Percentiles rank a stretch among this genome's conserved stretches.
Evolutionary conservation across 768 basidiomycete genomes (phyloP).

Genomic region (Lentinula raphanica): DNA sequence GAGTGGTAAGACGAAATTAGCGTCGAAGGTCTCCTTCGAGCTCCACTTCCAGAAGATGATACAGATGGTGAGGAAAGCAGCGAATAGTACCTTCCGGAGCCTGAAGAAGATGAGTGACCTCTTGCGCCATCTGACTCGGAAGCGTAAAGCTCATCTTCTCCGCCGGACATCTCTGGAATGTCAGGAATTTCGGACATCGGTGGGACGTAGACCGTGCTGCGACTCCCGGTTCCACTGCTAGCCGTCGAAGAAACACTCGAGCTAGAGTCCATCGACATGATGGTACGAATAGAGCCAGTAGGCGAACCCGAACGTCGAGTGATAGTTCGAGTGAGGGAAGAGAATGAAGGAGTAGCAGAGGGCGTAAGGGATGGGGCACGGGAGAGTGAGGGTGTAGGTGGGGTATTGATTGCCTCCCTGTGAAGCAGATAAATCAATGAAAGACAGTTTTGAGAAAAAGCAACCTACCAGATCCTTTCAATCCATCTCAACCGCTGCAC

Average conservation of each 20-base stretch:
- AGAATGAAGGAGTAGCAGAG: conserved; percentile 39
- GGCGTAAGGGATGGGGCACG: conserved; percentile 37
- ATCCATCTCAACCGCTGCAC: conserved; percentile 89
- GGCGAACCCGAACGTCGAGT: conserved; percentile 33
- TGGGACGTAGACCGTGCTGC: conserved; percentile 74
- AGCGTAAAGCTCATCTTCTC: conserved; percentile 35
- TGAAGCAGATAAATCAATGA: conserved; percentile 1
- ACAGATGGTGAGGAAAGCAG: conserved; percentile 19
- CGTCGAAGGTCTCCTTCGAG: conserved; percentile 33
- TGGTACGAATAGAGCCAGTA: conserved; percentile 62
- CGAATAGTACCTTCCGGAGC: conserved; percentile 1
- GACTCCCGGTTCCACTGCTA: conserved; percentile 48
- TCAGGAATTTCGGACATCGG: conserved; percentile 69
- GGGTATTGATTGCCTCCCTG: conserved; percentile 79
- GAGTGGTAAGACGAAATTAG: conserved; percentile 53
- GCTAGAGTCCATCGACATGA: conserved; percentile 49
- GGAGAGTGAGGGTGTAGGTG: conserved; percentile 42
- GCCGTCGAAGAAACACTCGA: conserved; percentile 34
- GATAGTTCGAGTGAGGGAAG: conserved; percentile 1
- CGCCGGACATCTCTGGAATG: conserved; percentile 32
- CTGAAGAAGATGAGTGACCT: conserved; percentile 3
- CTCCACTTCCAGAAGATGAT: conserved; percentile 36
- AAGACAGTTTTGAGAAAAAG: conserved; percentile 5
- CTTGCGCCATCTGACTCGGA: conserved; percentile 5
- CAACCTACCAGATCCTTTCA: conserved; percentile 74